Evolutionary conservation across 1,284 basidiomycete genomes (phyloP), one percentile per base, ranked within the genome.

Genomic region (Rhodotorula sp.): DNA sequence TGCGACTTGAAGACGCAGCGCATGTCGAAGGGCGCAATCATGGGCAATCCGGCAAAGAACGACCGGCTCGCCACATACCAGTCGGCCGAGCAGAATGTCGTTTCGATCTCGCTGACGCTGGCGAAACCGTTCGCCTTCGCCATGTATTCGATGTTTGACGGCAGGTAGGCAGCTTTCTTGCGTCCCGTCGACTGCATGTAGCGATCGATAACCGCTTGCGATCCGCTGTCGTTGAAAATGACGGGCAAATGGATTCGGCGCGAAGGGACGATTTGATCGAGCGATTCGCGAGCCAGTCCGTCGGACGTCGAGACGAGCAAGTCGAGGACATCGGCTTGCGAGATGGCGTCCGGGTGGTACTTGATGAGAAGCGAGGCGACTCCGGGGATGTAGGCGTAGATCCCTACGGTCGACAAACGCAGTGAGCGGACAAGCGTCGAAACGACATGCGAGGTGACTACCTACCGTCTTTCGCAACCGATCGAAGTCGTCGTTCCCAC

Each of bases 81-180:
- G 26, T 83, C 84, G 12, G 65, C 58, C 0, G 56, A 56, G 59
- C 29, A 43, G 64, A 73, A 73, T 31, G 51, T 62, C 12, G 54
- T 31, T 26, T 65, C 47, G n/a, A 73, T 15, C 21, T 52, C 60
- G 29, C 59, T 21, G 5, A 18, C 31, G 18, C 58, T 57, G 20
- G 81, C 78, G 16, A 89, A 79, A 0, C 88, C 88, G 73, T 89
- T 90, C 56, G 88, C 88, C 58, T 81, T 82, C 0, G 88, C 87
- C 2, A 90, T 83, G 75, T 90, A 90, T 58, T 88, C 85, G 57
- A 88, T 80, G 76, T 90, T 90, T 79, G 86, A 87, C 0, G 88
- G 89, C 0, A 91, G 81, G 78, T 90, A 90, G 1, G 86, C 86
- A 0, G 89, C 88, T 64, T 85, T 85, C 64, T 85, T 63, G 6